phyloP scores from a whole-genome alignment of 176 grass and related monocot genomes.

The Juncus effusus region DNA sequence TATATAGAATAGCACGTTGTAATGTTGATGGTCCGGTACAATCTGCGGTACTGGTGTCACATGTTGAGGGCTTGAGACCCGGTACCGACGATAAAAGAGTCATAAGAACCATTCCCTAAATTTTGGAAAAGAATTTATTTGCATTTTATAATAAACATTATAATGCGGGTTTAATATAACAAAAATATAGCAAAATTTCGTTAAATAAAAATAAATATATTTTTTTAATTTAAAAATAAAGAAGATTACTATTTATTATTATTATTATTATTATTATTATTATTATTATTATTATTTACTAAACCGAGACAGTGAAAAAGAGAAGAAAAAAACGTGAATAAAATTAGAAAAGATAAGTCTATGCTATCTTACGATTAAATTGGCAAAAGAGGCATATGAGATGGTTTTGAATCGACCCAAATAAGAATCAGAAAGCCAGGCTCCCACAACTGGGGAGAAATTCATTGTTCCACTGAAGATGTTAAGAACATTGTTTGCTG shows the following conservation, averaged over 20 bases:
- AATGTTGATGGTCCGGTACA: constrained; percentile 39
- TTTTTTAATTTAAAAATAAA: too few species aligned
- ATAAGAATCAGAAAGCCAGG: constrained; percentile 22
- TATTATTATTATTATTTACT: too few species aligned
- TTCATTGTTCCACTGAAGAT: constrained; percentile 20
- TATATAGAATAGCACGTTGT: constrained; percentile 38
- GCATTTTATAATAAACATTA: too few species aligned
- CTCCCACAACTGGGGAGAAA: constrained; percentile 10
- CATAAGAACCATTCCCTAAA: constrained; percentile 23
- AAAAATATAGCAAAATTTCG: too few species aligned
- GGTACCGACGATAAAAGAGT: constrained; percentile 15
- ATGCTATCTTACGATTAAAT: constrained; percentile 1
- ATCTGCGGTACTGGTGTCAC: background rate
- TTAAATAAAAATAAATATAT: too few species aligned
- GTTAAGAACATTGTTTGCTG: constrained; percentile 17
- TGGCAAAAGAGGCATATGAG: constrained; percentile 15
- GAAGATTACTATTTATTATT: too few species aligned
- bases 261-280: too few species aligned
- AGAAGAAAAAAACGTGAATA: too few species aligned
- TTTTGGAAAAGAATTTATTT: background rate
- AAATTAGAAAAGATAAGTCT: too few species aligned
- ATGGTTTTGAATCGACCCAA: constrained; percentile 21
- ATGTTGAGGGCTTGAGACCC: constrained; percentile 11
- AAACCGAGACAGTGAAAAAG: too few species aligned
- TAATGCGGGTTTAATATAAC: too few species aligned